phyloP scores from a whole-genome alignment of 768 basidiomycete genomes.

The Phaeotremella skinneri region DNA sequence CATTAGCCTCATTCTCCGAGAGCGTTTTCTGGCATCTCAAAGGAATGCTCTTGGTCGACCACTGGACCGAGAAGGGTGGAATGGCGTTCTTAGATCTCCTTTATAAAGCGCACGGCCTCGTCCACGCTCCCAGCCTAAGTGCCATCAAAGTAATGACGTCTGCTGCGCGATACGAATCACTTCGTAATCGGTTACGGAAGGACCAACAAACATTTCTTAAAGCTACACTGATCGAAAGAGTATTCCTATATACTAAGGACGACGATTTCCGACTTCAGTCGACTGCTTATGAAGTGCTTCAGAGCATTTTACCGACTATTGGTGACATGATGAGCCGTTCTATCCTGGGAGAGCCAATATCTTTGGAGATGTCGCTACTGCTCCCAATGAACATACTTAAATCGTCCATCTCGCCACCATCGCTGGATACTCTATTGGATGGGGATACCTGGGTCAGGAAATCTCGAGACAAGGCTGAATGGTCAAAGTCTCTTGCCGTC shows the following conservation, averaged over 20 bases:
- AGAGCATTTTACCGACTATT: slow-evolving; percentile 17
- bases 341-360: neutral
- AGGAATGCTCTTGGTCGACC: slow-evolving; percentile 63
- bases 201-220: slow-evolving; percentile 16
- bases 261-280: slow-evolving; percentile 6
- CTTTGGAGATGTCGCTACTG: slow-evolving; percentile 7
- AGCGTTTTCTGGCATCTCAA: slow-evolving; percentile 82
- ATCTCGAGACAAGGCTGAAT: neutral
- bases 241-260: slow-evolving; percentile 9
- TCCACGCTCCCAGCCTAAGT: slow-evolving; percentile 22
- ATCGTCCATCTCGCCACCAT: neutral
- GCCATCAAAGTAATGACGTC: neutral
- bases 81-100: slow-evolving; percentile 34
- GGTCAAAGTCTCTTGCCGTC: slow-evolving; percentile 21
- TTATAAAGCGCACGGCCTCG: slow-evolving; percentile 23
- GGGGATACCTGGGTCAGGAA: slow-evolving; percentile 10
- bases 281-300: slow-evolving; percentile 16
- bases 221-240: slow-evolving; percentile 13
- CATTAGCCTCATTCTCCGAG: slow-evolving; percentile 57
- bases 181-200: neutral
- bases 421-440: neutral
- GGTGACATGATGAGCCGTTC: slow-evolving; percentile 3
- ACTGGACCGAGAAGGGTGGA: slow-evolving; percentile 9
- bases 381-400: neutral
- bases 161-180: neutral